Conservation (phyloP, 202 grass and related monocot genomes). For the Elaeis oleifera region DNA sequence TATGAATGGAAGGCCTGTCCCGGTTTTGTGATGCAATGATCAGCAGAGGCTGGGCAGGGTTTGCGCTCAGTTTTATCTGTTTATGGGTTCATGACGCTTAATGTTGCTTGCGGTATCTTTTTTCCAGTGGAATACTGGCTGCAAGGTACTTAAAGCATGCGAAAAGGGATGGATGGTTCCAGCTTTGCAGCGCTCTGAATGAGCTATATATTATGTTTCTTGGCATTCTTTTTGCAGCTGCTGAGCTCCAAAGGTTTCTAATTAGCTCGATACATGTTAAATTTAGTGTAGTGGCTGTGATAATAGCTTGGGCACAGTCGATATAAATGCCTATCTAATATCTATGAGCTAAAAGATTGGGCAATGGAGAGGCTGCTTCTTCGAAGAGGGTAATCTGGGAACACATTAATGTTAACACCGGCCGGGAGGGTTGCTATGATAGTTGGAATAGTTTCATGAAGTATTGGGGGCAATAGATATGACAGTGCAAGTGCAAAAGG, state of each 20-base stretch:
- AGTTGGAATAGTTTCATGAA: conserved; percentile 47
- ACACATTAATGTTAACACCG: conserved; percentile 48
- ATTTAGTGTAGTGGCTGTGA: conserved; percentile 41
- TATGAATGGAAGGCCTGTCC: conserved; percentile 63
- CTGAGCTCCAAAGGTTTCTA: conserved; percentile 65
- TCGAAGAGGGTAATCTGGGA: conserved; percentile 50
- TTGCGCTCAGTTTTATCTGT: conserved; percentile 64
- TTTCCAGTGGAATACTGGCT: conserved; percentile 64
- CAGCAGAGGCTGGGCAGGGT: conserved; percentile 72
- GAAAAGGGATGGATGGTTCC: conserved; percentile 70
- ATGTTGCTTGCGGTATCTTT: conserved; percentile 63
- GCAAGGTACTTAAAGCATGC: conserved; percentile 78
- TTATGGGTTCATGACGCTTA: conserved; percentile 92
- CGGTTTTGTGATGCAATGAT: conserved; percentile 48
- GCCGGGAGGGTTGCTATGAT: conserved; percentile 46
- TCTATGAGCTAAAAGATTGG: conserved; percentile 36
- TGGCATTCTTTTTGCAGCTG: conserved; percentile 66
- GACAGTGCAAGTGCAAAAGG: conserved; percentile 68
- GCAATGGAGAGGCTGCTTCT: conserved; percentile 30
- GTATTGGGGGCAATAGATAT: conserved; percentile 55
- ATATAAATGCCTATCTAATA: conserved; percentile 46
- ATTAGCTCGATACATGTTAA: conserved; percentile 60
- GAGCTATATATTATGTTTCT: conserved; percentile 58
- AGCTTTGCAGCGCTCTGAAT: conserved; percentile 60
- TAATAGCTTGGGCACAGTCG: conserved; percentile 25